Base-by-base conservation (phyloP, 2,329 filamentous ascomycete genomes). In the Emmonsia crescens region DNA sequence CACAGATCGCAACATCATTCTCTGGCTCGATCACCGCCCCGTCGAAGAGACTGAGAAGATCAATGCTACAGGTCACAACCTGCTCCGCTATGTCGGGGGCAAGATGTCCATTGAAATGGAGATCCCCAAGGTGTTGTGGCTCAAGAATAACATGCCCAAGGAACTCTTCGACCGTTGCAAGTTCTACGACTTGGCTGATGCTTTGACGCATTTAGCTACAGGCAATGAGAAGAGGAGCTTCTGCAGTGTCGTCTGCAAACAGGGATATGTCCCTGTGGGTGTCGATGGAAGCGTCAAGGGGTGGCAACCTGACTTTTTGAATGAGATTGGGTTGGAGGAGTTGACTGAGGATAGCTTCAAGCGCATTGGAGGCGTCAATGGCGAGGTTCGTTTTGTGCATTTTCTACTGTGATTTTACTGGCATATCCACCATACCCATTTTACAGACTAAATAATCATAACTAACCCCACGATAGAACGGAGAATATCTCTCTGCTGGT, bases 81-180 rank as follows among this genome's bases (percentile, higher is more conserved):
- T 99, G 60, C 84, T 99, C 63, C 89, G 91, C 71, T 99, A 99
- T 72, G 94, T 99, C 21, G 94, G 94, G 68, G 94, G 94, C 65
- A 93, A 89, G 74, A 99, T 99, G 94, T 96, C 91, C 73, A 93
- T 96, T 66, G 94, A 99, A 80, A 99, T 99, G 94, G 94, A 99
- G 75, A 95, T 99, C 61, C 94, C 94, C 66, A 99, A 99, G 78
- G 90, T 96, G 1, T 82, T 97, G 62, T 99, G 94, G 94, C 82
- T 99, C 72, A 97, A 97, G 83, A 96, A 96, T 76, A 85, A 97
- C 77, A 97, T 99, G 94, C 89, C 94, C 2, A 82, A 88, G 61
- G 89, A 96, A 69, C 80, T 94, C 19, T 99, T 97, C 70, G 86
- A 87, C 61, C 86, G 88, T 64, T 96, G 92, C 85, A 96, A 96